These are phyloP conservation scores for Escovopsis weberi DNA, from an alignment of 2,329 filamentous ascomycete species.

Conservation along the genomic window DNA sequence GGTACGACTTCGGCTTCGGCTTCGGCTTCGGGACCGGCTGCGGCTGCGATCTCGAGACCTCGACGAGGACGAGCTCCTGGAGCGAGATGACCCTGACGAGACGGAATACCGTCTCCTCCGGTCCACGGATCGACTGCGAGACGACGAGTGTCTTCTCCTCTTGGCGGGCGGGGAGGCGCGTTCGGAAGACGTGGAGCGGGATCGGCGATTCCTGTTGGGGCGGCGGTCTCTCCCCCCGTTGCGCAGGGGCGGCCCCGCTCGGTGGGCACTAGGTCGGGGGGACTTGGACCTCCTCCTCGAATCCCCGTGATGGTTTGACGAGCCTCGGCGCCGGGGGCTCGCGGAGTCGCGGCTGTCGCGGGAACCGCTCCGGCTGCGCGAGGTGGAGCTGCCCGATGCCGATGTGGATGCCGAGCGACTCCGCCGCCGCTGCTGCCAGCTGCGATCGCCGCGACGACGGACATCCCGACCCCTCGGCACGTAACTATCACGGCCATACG, in stretches of 20 bases:
- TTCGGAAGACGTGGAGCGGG: constrained; percentile 22
- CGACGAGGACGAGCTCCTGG: constrained; percentile 22
- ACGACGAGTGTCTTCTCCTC: constrained; percentile 34
- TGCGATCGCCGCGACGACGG: constrained; percentile 23
- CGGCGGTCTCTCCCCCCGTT: constrained; percentile 8
- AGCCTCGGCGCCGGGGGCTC: constrained; percentile 19
- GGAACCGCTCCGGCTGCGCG: constrained; percentile 19
- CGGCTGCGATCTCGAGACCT: constrained; percentile 13
- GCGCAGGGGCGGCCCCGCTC: constrained; percentile 11
- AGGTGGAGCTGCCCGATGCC: constrained; percentile 17
- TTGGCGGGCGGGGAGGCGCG: constrained; percentile 32
- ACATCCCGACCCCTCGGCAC: constrained; percentile 33
- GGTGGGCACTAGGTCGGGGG: constrained; percentile 15
- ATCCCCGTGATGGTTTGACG: constrained; percentile 17
- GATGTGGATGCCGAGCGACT: constrained; percentile 20
- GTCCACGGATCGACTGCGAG: constrained; percentile 31
- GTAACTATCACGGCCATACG: constrained; percentile 37
- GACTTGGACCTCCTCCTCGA: constrained; percentile 27
- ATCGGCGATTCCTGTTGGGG: constrained; percentile 11
- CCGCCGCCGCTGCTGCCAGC: constrained; percentile 18
- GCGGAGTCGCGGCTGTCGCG: constrained; percentile 18
- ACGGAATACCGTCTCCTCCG: constrained; percentile 22
- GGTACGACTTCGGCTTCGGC: no score
- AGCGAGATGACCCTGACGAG: constrained; percentile 24
- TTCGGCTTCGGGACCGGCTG: constrained; percentile 3